Percentiles rank a stretch among this genome's conserved stretches.
phyloP scores from a whole-genome alignment of 306 rosid genomes.

The peach (Prunus persica) region Prunus_persica_NCBIv2 NC_034013.1:3942001-3942500 shows the following conservation, averaged over 20 bases:
- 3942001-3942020: no score
- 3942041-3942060: neutral
- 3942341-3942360: neutral
- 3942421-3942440: no score
- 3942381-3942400: neutral
- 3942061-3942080: neutral
- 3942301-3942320: conserved; percentile 4
- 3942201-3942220: neutral
- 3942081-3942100: neutral
- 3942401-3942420: no score
- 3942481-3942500: no score
- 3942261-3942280: neutral
- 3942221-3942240: neutral
- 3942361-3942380: neutral
- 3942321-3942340: conserved; percentile 6
- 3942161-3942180: neutral
- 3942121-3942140: neutral
- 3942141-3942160: neutral
- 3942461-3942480: no score
- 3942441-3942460: no score
- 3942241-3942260: neutral
- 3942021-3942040: no score
- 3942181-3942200: neutral
- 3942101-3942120: neutral
- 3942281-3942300: neutral